Base-by-base conservation (phyloP, 352 stramenopile species). In the Hyaloperonospora brassicae region DNA sequence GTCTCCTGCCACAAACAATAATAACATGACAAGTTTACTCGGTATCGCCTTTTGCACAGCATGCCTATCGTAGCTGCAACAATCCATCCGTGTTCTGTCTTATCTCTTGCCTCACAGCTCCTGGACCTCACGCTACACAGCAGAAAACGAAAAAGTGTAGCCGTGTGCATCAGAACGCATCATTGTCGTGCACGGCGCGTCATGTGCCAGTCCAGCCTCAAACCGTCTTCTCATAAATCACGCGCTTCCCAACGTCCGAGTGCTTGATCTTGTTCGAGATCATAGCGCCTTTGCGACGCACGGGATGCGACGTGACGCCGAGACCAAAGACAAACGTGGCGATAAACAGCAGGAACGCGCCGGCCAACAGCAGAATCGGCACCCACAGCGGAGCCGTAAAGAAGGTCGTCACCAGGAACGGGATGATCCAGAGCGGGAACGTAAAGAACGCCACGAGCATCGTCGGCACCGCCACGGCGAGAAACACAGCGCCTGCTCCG, bases 361-460 rank as follows among this genome's bases (percentile, higher is more conserved):
- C 79, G 7, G 86, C 61, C 1, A 92, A 45, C 38, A 86, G 52
- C 49, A 89, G 25, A 12, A 89, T 59, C 5, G 82, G 82, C 25
- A 92, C 67, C 82, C 82, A 92, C 47, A 92, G 31, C 17, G 82
- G 82, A 24, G 82, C 72, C 57, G 79, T 92, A 61, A 92, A 89
- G 61, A 92, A 89, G 35, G 72, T 66, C 17, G 76, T 82, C 25
- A 70, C 58, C 51, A 89, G 42, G 66, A 92, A 84, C 58, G 82
- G 82, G 21, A 92, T 62, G 68, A 92, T 89, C 82, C 82, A 92
- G 59, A 92, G 76, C 50, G 82, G 82, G 54, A 89, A 78, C 66
- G 82, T 92, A 61, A 92, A 86, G 24, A 76, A 70, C 6, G 79
- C 79, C 43, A 92, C 59, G 17, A 81, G 53, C 27, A 75, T 75